phyloP scores from a whole-genome alignment of 495 filamentous ascomycete species.

The Rostrohypoxylon terebratum region DNA sequence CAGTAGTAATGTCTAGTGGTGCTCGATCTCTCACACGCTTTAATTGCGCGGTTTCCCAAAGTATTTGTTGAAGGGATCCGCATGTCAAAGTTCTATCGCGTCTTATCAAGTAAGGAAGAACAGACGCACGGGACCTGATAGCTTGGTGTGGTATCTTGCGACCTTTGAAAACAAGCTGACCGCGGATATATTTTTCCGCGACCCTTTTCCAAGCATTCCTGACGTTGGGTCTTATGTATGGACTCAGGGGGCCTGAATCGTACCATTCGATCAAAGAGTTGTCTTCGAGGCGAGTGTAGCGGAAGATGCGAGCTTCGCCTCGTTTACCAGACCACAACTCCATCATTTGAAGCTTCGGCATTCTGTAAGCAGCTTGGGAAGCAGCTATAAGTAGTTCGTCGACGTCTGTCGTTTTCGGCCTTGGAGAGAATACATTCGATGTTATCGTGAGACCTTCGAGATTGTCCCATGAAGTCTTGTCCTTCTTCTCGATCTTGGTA shows the following conservation, averaged over 20 bases:
- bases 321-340: slow-evolving; percentile 7
- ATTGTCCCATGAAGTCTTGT: background rate
- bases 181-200: background rate
- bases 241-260: background rate
- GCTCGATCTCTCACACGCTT: background rate
- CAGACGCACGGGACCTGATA: background rate
- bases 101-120: background rate
- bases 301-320: background rate
- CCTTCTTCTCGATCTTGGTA: background rate
- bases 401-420: background rate
- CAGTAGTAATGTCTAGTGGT: background rate
- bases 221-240: background rate
- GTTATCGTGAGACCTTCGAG: slow-evolving; percentile 11
- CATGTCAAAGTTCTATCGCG: background rate
- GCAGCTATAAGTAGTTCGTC: background rate
- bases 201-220: slow-evolving; percentile 2
- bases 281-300: background rate
- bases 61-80: background rate
- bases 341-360: slow-evolving; percentile 17
- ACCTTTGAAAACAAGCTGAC: background rate
- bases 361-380: background rate
- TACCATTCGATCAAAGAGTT: background rate
- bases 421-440: background rate
- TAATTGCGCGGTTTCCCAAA: background rate
- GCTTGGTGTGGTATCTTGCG: background rate